These are phyloP conservation scores for Salvia sclarea DNA, from an alignment of 305 asterid genomes.

Conservation along the genomic window DNA sequence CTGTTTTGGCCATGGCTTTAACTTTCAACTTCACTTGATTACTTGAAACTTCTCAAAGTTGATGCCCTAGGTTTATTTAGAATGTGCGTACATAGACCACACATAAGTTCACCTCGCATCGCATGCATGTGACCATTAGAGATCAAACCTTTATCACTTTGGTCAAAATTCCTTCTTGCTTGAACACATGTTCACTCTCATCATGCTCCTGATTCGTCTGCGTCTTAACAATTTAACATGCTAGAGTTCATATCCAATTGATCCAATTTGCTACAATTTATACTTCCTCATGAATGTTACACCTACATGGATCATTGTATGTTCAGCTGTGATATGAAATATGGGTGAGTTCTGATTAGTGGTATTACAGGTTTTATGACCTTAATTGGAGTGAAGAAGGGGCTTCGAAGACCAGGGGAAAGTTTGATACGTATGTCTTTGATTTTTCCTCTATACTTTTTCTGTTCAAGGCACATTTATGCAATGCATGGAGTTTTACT, in stretches of 20 bases:
- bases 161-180: not conserved
- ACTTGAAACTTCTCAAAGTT: not conserved
- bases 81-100: too few species aligned
- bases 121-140: not conserved
- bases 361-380: constrained; percentile 70
- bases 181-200: not conserved
- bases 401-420: constrained; percentile 61
- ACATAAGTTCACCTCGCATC: too few species aligned
- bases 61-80: not conserved
- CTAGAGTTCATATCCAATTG: not conserved
- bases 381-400: constrained; percentile 81
- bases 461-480: not conserved
- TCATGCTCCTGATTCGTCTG: not conserved
- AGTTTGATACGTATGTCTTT: constrained; percentile 60
- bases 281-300: not conserved
- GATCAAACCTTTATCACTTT: not conserved
- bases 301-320: not conserved
- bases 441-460: not conserved
- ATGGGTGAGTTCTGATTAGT: constrained; percentile 17
- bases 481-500: not conserved
- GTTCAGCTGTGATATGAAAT: not conserved
- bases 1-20: too few species aligned
- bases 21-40: not conserved
- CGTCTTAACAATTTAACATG: constrained; percentile 13
- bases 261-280: not conserved